Base-by-base conservation (phyloP, 2,329 filamentous ascomycete genomes). In the Aspergillus aculeatinus region DNA sequence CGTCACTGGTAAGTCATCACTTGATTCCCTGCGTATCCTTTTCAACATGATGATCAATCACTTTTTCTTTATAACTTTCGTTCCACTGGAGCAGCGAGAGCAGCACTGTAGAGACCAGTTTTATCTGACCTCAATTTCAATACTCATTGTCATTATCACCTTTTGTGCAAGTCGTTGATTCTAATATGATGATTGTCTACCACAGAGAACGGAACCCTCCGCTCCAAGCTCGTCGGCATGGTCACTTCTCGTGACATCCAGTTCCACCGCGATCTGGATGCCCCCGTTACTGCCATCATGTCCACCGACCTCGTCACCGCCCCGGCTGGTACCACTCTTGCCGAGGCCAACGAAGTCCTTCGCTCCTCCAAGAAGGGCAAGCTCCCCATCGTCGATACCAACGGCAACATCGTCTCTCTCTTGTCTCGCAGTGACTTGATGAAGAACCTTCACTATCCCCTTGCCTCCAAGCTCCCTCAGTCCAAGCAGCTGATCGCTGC, bases 311-410 rank as follows among this genome's bases (percentile, higher is more conserved):
- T 99, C 31, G 86, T 96, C 74, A 99, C 95, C 52, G 96, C 92
- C 44, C 85, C 85, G 48, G 82, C 89, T 67, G 94, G 94, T 59
- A 91, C 96, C 66, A 91, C 87, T 59, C 86, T 99, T 42, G 77
- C 84, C 66, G 92, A 97, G 79, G 95, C 95, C 73, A 99, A 99
- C 82, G 87, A 87, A 69, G 94, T 98, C 67, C 87, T 99, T 55
- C 90, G 91, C 75, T 88, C 90, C 81, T 98, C 94, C 63, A 97
- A 96, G 87, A 99, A 99, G 85, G 95, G 95, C 80, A 97, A 97
- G 83, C 87, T 97, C 61, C 93, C 93, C 63, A 96, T 96, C 63
- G 88, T 96, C 53, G 93, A 97, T 79, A 82, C 87, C 72, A 80
- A 88, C 55, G 89, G 88, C 74, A 96, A 96, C 81, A 85, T 96